Evolutionary conservation across 1,139 yeast species (phyloP).

Genomic region (Meyerozyma guilliermondii): DNA sequence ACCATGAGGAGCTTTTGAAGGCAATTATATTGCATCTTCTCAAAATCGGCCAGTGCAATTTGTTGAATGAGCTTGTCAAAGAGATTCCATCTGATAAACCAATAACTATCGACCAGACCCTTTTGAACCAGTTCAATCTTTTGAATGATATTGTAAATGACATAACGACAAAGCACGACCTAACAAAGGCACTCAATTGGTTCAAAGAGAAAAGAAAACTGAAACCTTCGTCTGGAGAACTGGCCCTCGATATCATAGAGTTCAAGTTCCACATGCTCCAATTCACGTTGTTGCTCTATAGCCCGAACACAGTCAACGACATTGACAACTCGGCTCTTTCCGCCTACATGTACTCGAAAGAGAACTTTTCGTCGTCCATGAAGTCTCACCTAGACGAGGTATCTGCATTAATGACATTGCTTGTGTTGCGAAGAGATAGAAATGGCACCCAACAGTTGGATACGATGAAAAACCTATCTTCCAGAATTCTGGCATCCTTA

Average conservation of each 20-base stretch:
- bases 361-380: constrained; percentile 44
- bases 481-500: constrained; percentile 10
- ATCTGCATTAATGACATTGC: constrained; percentile 49
- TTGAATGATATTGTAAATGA: constrained; percentile 35
- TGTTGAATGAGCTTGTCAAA: constrained; percentile 28
- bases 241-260: constrained; percentile 28
- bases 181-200: constrained; percentile 33
- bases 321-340: constrained; percentile 18
- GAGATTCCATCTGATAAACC: constrained; percentile 15
- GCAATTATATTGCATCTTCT: constrained; percentile 38
- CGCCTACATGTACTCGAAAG: constrained; percentile 55
- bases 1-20: constrained; percentile 32
- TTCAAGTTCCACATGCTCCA: constrained; percentile 63
- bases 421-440: constrained; percentile 24
- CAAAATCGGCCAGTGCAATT: constrained; percentile 38
- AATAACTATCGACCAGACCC: constrained; percentile 18
- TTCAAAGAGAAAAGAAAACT: constrained; percentile 17
- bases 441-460: constrained; percentile 13
- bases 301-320: constrained; percentile 9
- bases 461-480: constrained; percentile 18
- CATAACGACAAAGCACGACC: constrained; percentile 29
- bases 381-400: constrained; percentile 37
- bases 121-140: constrained; percentile 23
- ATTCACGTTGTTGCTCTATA: constrained; percentile 40
- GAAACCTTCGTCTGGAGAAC: background rate